These are phyloP conservation scores for Ballota nigra DNA, from an alignment of 257 asterid genomes.

Conservation along the genomic window DNA sequence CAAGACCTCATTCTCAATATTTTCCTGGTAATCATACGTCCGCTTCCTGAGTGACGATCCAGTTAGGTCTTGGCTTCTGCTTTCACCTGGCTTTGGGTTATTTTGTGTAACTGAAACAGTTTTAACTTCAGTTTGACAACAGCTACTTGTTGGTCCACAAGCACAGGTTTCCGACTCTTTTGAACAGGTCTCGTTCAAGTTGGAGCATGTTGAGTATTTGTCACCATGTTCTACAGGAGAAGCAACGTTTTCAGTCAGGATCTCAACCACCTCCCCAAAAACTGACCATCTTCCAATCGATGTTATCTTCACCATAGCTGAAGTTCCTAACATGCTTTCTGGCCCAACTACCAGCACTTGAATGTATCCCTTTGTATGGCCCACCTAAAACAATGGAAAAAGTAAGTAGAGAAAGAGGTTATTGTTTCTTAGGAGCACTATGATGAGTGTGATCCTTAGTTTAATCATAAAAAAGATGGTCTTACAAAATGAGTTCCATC, in stretches of 20 bases:
- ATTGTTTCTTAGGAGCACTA: neutral
- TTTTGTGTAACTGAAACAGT: constrained; percentile 26
- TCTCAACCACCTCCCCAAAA: constrained; percentile 82
- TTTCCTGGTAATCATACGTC: constrained; percentile 31
- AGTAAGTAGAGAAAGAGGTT: constrained; percentile 6
- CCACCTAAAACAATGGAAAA: constrained; percentile 49
- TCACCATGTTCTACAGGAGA: constrained; percentile 26
- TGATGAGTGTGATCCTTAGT: neutral
- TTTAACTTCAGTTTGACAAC: constrained; percentile 33
- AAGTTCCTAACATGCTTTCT: constrained; percentile 78
- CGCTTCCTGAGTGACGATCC: constrained; percentile 66
- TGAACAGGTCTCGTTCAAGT: constrained; percentile 45
- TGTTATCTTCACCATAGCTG: constrained; percentile 74
- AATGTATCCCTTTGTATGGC: constrained; percentile 95
- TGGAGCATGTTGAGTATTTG: constrained; percentile 36
- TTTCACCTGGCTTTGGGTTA: constrained; percentile 23
- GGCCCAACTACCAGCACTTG: constrained; percentile 88
- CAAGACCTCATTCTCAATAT: constrained; percentile 28
- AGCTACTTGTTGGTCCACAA: constrained; percentile 30
- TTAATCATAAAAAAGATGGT: neutral
- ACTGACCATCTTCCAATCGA: constrained; percentile 96
- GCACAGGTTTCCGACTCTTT: constrained; percentile 57
- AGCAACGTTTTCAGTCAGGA: constrained; percentile 34
- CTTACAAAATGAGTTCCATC: constrained; percentile 87
- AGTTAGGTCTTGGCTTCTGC: constrained; percentile 35